Base-by-base conservation (phyloP, 495 filamentous ascomycete species). In the Penicillium robsamsonii region DNA sequence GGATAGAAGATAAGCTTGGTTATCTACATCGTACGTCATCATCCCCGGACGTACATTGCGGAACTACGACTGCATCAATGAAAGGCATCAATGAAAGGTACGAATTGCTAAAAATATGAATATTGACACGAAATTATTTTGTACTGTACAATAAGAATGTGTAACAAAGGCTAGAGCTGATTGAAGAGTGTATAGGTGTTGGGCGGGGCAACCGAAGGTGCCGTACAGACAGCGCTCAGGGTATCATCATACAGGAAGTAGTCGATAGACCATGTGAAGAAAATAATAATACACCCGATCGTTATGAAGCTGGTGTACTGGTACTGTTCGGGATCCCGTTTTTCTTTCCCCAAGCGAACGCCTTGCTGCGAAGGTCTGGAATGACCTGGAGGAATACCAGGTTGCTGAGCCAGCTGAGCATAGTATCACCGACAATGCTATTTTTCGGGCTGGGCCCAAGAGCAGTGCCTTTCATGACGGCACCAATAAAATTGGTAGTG, bases 401-500 rank as follows among this genome's bases (percentile, higher is more conserved):
- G 55, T 68, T 74, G 57, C 73, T 77, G 13, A 79, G 56, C 74
- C 76, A 79, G 56, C 75, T 67, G 27, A 69, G 64, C 55, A 73
- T 61, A 11, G 74, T 79, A 57, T 79, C 76, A 22, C 67, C 63
- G 40, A 79, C 43, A 18, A 71, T 56, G 43, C 59, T 70, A 59
- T 79, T 79, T 51, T 71, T 62, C 41, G 75, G 76, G 58, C 74
- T 77, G 35, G 67, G 61, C 13, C 76, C 76, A 35, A 79, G 68
- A 27, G 76, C 65, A 20, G 67, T 57, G 38, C 78, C 85, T 53
- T 86, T 82, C 84, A 97, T 86, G 50, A 87, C 55, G 53, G 81
- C 65, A 13, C 90, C 87, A 57, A 75, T 46, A 29, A 86, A 84
- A 52, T 81, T 86, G 17, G 89, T 88, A 5, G 86, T 84, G 37